Evolutionary conservation across 805 yeast genomes (phyloP).

Genomic region (Spathaspora arborariae): DNA sequence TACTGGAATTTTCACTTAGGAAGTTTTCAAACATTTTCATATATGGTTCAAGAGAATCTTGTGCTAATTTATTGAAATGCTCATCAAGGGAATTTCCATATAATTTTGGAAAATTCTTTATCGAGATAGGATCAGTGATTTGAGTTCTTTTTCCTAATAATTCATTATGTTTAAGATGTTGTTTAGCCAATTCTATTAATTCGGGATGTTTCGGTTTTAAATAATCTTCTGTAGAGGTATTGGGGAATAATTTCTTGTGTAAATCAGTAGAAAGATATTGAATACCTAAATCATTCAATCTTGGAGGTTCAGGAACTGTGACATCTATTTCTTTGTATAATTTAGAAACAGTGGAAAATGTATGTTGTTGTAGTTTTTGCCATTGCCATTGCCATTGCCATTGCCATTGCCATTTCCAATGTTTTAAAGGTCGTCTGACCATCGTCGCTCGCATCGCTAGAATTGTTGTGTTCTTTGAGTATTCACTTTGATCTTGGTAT

Average conservation of each 20-base stretch:
- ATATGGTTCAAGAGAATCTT: constrained; percentile 57
- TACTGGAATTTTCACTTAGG: constrained; percentile 18
- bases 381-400: neutral
- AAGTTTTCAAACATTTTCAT: constrained; percentile 47
- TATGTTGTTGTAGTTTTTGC: neutral
- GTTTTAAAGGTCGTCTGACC: neutral
- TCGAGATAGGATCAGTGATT: constrained; percentile 52
- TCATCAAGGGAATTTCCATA: constrained; percentile 77
- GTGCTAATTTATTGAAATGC: constrained; percentile 76
- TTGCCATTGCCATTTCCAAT: neutral
- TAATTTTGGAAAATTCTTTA: constrained; percentile 62
- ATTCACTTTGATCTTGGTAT: neutral
- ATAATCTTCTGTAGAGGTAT: constrained; percentile 21
- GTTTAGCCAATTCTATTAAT: constrained; percentile 49
- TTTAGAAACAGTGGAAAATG: neutral
- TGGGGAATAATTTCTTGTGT: constrained; percentile 61
- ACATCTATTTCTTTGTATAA: neutral
- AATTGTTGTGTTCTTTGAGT: neutral
- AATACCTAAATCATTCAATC: constrained; percentile 75
- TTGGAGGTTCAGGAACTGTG: constrained; percentile 35
- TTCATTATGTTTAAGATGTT: constrained; percentile 57
- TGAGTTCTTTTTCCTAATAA: constrained; percentile 75
- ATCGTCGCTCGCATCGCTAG: neutral
- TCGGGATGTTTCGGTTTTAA: constrained; percentile 27
- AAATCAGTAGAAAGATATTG: constrained; percentile 64